Conservation (phyloP, 2,329 filamentous ascomycete genomes). For the Diaporthe velutina region DNA sequence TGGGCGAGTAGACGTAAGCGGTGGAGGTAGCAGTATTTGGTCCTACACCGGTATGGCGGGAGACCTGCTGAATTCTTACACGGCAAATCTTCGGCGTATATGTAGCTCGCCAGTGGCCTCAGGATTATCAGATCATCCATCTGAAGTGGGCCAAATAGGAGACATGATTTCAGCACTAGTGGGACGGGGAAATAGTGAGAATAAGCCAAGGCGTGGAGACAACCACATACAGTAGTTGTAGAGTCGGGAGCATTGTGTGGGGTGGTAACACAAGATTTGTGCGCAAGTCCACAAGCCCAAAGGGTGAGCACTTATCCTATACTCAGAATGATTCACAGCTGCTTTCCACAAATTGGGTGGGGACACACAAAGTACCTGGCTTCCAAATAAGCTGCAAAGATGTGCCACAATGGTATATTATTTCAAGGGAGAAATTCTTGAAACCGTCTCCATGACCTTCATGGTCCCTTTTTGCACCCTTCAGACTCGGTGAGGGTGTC, state of each 20-base stretch:
- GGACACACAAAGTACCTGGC: not conserved
- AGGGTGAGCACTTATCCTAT: not conserved
- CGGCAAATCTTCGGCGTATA: not conserved
- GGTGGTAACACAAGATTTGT: too few species aligned
- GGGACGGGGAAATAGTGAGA: not conserved
- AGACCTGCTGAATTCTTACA: too few species aligned
- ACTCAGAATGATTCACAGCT: too few species aligned
- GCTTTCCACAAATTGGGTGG: not conserved
- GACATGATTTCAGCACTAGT: not conserved
- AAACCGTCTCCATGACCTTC: not conserved
- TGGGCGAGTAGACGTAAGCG: too few species aligned
- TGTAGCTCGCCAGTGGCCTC: not conserved
- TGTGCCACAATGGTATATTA: not conserved
- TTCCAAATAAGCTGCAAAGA: not conserved
- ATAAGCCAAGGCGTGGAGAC: not conserved
- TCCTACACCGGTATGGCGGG: too few species aligned
- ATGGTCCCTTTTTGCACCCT: conserved; percentile 7
- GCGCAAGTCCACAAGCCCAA: not conserved
- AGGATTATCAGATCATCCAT: not conserved
- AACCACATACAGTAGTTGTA: not conserved
- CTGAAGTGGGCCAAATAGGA: not conserved
- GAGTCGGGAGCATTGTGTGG: not conserved
- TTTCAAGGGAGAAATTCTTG: not conserved
- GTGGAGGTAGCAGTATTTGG: too few species aligned
- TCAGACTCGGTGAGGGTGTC: not conserved